Evolutionary conservation across 805 yeast species (phyloP), one percentile per base, ranked within the genome.

Genomic region (Teunomyces tritomae): DNA sequence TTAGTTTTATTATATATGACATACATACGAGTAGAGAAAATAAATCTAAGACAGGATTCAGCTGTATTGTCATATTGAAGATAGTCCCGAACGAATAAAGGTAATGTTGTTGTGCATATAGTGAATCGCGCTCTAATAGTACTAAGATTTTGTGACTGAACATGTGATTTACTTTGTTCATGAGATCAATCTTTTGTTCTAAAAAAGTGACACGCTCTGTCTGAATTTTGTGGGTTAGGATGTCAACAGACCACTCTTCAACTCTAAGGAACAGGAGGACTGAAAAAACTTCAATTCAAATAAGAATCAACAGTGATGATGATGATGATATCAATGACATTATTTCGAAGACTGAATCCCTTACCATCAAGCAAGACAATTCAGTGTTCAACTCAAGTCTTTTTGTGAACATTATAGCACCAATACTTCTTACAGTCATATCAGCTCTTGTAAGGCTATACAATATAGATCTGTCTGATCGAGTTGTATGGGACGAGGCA

Each of bases 401-500:
- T 5, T 24, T 50, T 11, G 24, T 9, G n/a, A 46, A 46, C 17
- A 45, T 43, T 13, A 17, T 44, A 6, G 34, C 29, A 20, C 55
- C 52, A n/a, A 29, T 49, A 10, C 8, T 44, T 2, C 46, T 53
- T 20, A 53, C 57, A n/a, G 30, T 47, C 5, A 10, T 53, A 3
- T 49, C 54, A 28, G 53, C 59, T 1, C 43, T 42, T 50, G 77
- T 83, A 6, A 76, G 94, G 57, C 73, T 84, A 51, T 77, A 83
- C 57, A 74, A 77, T 43, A 82, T 87, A 44, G 82, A 79, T 17
- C 66, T 68, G 28, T 76, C 82, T 49, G 64, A 78, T 44, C 75
- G 73, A 46, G 92, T 87, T 42, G 85, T 86, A 7, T 87, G 96
- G 96, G 96, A 87, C 70, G 96, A 87, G 65, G 94, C 95, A 5